phyloP scores from a whole-genome alignment of 371 early-diverging fungal genomes.

The Mortierella sp. region DNA sequence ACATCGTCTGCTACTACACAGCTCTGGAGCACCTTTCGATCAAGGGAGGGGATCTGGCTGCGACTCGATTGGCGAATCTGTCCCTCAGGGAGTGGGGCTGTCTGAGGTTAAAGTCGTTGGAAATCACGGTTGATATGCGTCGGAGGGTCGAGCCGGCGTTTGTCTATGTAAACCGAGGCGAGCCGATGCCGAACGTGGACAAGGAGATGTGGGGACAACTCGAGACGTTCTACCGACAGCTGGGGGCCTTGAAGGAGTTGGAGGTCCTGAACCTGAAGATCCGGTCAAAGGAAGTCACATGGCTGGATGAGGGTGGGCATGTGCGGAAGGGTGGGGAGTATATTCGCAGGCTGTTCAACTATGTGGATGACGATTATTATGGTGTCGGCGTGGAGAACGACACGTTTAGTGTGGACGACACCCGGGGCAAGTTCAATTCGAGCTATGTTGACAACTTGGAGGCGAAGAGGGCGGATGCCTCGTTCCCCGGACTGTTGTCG shows the following conservation, averaged over 20 bases:
- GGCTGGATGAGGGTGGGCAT: neutral
- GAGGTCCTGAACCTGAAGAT: neutral
- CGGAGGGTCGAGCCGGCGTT: neutral
- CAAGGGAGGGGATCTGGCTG: neutral
- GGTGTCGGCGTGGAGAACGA: neutral
- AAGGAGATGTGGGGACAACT: neutral
- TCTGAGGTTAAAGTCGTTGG: neutral
- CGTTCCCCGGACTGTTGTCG: neutral
- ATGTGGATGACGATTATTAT: neutral
- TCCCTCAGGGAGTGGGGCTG: neutral
- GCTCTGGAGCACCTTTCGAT: neutral
- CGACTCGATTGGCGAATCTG: neutral
- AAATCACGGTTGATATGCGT: neutral
- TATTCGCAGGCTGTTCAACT: neutral
- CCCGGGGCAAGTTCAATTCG: too few species aligned
- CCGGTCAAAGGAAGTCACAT: neutral
- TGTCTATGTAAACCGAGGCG: too few species aligned
- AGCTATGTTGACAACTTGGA: too few species aligned
- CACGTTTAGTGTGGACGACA: neutral
- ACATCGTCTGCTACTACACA: neutral
- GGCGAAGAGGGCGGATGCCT: neutral
- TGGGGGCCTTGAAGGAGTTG: neutral
- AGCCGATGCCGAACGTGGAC: neutral
- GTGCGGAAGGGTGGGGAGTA: neutral
- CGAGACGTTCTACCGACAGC: neutral